phyloP scores from a whole-genome alignment of 2,329 filamentous ascomycete species.

The Trichophyton verrucosum region DNA sequence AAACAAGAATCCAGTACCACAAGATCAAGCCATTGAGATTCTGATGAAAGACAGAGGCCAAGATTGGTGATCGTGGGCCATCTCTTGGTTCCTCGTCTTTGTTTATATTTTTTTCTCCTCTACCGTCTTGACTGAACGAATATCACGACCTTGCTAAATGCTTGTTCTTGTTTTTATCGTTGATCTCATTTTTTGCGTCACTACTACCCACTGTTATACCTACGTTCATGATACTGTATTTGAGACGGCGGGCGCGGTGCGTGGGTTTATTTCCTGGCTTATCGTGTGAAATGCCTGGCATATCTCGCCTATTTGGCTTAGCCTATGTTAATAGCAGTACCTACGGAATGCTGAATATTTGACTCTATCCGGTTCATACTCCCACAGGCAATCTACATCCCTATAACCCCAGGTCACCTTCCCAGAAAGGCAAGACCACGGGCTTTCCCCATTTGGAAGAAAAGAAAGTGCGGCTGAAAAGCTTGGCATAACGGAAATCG shows the following conservation, averaged over 20 bases:
- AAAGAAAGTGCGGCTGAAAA: conserved; percentile 3
- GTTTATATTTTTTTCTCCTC: neutral
- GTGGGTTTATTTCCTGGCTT: neutral
- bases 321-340: neutral
- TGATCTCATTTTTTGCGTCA: neutral
- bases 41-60: conserved; percentile 34
- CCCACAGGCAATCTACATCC: neutral
- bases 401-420: neutral
- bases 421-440: neutral
- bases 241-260: neutral
- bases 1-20: conserved; percentile 50
- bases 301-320: neutral
- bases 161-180: neutral
- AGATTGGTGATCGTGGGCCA: conserved; percentile 25
- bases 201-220: neutral
- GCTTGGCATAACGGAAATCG: neutral
- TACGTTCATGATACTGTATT: neutral
- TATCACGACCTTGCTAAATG: neutral
- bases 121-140: neutral
- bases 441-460: neutral
- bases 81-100: neutral
- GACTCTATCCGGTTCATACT: neutral
- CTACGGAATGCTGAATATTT: neutral
- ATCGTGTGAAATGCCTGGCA: neutral
- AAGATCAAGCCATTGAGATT: conserved; percentile 34